Evolutionary conservation across 164 flowering plant species (phyloP).

Genomic region (Saururus chinensis): DNA sequence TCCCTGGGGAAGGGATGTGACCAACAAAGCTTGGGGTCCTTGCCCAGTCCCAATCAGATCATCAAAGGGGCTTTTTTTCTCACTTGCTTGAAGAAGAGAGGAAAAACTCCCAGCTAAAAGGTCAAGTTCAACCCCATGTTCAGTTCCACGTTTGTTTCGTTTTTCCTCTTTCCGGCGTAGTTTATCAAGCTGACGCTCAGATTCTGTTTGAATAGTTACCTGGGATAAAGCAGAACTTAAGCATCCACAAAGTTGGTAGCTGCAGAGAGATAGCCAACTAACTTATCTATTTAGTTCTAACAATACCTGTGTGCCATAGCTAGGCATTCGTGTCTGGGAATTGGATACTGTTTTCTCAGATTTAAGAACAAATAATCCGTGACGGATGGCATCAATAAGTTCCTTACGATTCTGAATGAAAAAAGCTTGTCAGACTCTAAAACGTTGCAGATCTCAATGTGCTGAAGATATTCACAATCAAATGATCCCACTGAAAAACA

Average conservation of each 20-base stretch:
- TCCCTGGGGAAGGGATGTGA: conserved; percentile 89
- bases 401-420: conserved; percentile 68
- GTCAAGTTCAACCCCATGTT: conserved; percentile 51
- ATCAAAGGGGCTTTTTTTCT: conserved; percentile 59
- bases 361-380: conserved; percentile 52
- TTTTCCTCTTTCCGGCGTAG: conserved; percentile 96
- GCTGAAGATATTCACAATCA: not conserved
- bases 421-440: not conserved
- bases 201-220: conserved; percentile 94
- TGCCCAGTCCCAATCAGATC: conserved; percentile 64
- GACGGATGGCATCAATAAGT: conserved; percentile 69
- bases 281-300: not conserved
- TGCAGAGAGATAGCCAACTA: not conserved
- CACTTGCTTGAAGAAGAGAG: conserved; percentile 87
- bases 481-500: not conserved
- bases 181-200: conserved; percentile 75
- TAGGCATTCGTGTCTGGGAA: conserved; percentile 75
- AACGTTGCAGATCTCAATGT: not conserved
- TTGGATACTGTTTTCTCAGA: conserved; percentile 56
- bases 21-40: conserved; percentile 27
- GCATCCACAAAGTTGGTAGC: not conserved
- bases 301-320: conserved; percentile 91
- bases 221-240: conserved; percentile 11
- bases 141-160: conserved; percentile 61
- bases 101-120: conserved; percentile 50